These are phyloP conservation scores for Cryphonectria nitschkei DNA, from an alignment of 2,329 filamentous ascomycete species.

Conservation along the genomic window DNA sequence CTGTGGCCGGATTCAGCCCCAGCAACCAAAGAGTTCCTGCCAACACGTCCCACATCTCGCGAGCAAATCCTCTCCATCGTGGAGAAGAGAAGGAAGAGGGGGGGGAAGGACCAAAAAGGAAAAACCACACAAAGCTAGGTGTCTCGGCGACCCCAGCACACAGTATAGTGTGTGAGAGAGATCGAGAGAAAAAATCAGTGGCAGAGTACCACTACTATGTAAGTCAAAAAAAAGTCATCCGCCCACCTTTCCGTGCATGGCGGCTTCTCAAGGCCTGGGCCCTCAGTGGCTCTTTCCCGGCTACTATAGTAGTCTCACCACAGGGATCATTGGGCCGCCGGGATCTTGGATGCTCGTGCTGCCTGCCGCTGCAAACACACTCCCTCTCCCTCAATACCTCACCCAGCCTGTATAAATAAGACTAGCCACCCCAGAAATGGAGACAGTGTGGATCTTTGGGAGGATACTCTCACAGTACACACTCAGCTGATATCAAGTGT, in stretches of 20 bases:
- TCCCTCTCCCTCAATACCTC: conserved; percentile 8
- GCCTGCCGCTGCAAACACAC: not conserved
- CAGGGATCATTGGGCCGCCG: conserved; percentile 4
- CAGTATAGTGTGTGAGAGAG: not conserved
- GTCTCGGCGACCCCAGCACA: not conserved
- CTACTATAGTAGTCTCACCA: not conserved
- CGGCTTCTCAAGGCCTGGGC: not conserved
- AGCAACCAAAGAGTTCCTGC: not conserved
- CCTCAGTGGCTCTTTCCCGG: not conserved
- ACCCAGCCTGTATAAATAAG: conserved; percentile 16
- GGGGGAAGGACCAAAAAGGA: not conserved
- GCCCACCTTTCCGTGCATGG: conserved; percentile 5
- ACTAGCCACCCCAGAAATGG: conserved; percentile 25
- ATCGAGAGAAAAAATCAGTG: not conserved
- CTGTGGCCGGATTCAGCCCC: not conserved
- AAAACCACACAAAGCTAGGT: not conserved
- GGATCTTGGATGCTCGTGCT: not conserved
- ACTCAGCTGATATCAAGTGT: conserved; percentile 12
- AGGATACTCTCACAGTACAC: conserved; percentile 16
- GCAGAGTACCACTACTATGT: not conserved
- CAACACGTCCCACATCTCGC: not conserved
- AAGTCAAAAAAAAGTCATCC: not conserved
- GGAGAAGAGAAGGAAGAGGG: too few species aligned
- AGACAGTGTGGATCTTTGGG: conserved; percentile 24
- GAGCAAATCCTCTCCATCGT: not conserved